These are phyloP conservation scores for Candida namnaoensis DNA, from an alignment of 805 yeast species.

Conservation along the genomic window DNA sequence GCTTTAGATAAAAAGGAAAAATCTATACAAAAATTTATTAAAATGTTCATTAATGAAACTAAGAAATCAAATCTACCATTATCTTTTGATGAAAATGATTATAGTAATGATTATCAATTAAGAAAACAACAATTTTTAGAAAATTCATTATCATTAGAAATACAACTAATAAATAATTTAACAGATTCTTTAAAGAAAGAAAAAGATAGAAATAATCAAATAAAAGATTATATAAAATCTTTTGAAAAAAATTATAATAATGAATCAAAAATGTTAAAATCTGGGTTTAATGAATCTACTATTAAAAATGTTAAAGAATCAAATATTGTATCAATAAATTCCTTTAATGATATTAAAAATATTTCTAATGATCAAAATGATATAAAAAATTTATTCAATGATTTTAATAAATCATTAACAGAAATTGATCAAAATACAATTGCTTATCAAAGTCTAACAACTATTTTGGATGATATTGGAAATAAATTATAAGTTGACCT, in stretches of 20 bases:
- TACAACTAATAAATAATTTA: slow-evolving; percentile 7
- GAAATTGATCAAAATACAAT: no score
- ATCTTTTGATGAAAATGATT: slow-evolving; percentile 6
- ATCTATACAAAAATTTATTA: slow-evolving; percentile 7
- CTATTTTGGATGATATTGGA: no score
- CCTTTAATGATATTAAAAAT: no score
- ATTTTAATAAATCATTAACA: no score
- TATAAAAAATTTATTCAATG: no score
- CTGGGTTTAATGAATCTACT: no score
- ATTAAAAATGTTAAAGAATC: no score
- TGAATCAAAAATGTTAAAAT: not conserved
- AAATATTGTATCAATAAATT: no score
- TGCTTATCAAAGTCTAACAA: no score
- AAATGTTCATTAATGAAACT: slow-evolving; percentile 4
- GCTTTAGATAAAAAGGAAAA: slow-evolving; percentile 6
- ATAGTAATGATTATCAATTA: slow-evolving; percentile 12
- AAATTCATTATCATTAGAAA: slow-evolving; percentile 10
- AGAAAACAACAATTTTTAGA: slow-evolving; percentile 9
- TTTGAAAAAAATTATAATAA: slow-evolving; percentile 6
- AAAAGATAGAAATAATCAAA: slow-evolving; percentile 3
- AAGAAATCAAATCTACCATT: slow-evolving; percentile 9
- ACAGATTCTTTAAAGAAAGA: slow-evolving; percentile 6
- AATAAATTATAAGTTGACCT: no score
- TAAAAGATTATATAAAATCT: slow-evolving; percentile 4
- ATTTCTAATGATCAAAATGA: no score